Percentiles rank a stretch among this genome's conserved stretches.
phyloP scores from a whole-genome alignment of 345 rosid genomes.

The Corchorus olitorius region DNA sequence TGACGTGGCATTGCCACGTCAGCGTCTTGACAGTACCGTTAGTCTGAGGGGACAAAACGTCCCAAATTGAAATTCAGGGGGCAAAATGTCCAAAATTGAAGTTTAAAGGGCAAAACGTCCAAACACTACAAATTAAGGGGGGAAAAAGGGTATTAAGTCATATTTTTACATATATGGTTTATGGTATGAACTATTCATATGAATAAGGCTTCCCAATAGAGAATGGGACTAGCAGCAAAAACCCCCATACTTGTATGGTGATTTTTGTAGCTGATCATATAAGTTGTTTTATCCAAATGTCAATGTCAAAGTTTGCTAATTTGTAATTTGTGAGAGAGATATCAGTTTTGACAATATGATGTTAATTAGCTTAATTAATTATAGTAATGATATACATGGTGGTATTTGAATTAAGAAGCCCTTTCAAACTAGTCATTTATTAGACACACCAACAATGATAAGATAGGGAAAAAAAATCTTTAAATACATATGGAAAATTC shows the following conservation, averaged over 20 bases:
- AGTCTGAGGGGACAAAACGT: too few relatives aligned
- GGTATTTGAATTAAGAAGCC: slow-evolving; percentile 2
- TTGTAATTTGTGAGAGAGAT: not conserved
- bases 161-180: too few relatives aligned
- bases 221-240: too few relatives aligned
- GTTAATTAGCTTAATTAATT: not conserved
- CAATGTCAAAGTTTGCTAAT: not conserved
- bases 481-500: not conserved
- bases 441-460: not conserved
- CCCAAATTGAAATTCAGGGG: too few relatives aligned
- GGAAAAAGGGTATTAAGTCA: too few relatives aligned
- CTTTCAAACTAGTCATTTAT: slow-evolving; percentile 2
- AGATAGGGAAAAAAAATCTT: not conserved
- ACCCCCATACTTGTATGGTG: not conserved
- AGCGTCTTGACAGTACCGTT: too few relatives aligned
- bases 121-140: too few relatives aligned
- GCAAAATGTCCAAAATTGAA: too few relatives aligned
- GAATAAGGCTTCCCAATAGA: too few relatives aligned
- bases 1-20: too few relatives aligned
- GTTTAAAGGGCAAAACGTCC: too few relatives aligned
- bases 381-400: not conserved
- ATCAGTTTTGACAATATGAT: not conserved
- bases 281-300: not conserved
- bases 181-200: too few relatives aligned
- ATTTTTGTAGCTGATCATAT: not conserved